Evolutionary conservation across 352 stramenopile genomes (phyloP).

Genomic region (Globisporangium paroecandrum): DNA sequence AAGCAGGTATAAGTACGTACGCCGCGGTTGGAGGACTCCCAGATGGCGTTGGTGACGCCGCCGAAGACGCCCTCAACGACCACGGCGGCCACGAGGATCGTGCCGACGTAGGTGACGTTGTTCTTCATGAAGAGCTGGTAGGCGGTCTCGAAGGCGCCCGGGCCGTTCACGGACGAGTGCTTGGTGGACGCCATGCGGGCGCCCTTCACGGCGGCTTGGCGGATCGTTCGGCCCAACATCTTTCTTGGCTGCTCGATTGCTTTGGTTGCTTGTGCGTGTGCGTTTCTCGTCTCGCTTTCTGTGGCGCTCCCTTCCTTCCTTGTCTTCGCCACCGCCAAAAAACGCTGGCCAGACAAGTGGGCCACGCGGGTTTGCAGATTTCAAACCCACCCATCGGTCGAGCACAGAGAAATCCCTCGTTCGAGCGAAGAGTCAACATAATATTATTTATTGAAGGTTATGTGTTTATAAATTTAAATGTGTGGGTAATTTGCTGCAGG

Average conservation of each 20-base stretch:
- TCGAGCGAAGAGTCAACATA: too few species aligned
- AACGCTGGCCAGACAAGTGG: background rate
- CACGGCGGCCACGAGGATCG: constrained; percentile 64
- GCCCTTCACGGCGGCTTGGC: constrained; percentile 35
- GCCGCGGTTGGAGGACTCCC: constrained; percentile 79
- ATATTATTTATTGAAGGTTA: background rate
- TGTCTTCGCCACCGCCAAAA: constrained; percentile 5
- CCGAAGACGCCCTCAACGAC: constrained; percentile 76
- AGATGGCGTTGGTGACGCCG: constrained; percentile 67
- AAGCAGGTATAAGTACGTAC: constrained; percentile 32
- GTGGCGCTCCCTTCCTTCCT: background rate
- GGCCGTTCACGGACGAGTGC: constrained; percentile 74
- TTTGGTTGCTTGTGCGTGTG: background rate
- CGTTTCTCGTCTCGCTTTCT: constrained; percentile 7
- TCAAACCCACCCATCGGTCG: background rate
- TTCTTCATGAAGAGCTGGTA: constrained; percentile 85
- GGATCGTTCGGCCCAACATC: constrained; percentile 62
- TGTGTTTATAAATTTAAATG: background rate
- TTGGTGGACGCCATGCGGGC: constrained; percentile 62
- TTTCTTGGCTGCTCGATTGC: constrained; percentile 13
- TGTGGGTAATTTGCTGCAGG: background rate
- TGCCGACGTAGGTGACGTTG: constrained; percentile 78
- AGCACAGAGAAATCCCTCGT: too few species aligned
- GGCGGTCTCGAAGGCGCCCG: constrained; percentile 50
- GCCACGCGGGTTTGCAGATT: background rate